Evolutionary conservation across 441 rosid species (phyloP).

Genomic region (Adansonia grandidieri): DNA sequence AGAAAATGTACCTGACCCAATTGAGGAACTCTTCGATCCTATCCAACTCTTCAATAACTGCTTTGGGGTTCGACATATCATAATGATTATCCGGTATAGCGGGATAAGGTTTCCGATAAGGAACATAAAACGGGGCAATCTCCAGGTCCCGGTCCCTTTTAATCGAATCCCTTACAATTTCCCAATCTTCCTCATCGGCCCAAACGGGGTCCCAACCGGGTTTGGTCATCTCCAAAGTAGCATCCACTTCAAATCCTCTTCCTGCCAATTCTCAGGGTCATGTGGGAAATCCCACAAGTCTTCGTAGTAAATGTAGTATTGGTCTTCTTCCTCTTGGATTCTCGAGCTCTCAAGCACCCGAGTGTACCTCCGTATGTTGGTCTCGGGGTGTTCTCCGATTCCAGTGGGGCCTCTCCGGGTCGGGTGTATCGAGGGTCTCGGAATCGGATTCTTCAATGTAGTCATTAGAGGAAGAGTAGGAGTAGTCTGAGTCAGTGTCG

Average conservation of each 20-base stretch:
- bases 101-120: conserved; percentile 80
- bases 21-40: conserved; percentile 84
- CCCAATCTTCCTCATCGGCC: conserved; percentile 78
- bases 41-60: conserved; percentile 82
- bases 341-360: conserved; percentile 44
- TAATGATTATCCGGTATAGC: conserved; percentile 63
- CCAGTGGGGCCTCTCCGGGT: conserved; percentile 50
- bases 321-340: conserved; percentile 54
- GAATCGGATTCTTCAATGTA: conserved; percentile 34
- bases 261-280: conserved; percentile 80
- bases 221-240: conserved; percentile 55
- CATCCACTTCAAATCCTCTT: conserved; percentile 75
- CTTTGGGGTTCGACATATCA: conserved; percentile 65
- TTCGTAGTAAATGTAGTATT: conserved; percentile 35
- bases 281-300: conserved; percentile 67
- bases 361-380: conserved; percentile 51
- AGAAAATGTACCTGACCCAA: conserved; percentile 94
- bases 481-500: conserved; percentile 52
- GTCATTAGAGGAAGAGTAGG: conserved; percentile 45
- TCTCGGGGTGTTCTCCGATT: conserved; percentile 48
- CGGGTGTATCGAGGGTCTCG: conserved; percentile 38
- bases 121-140: conserved; percentile 82
- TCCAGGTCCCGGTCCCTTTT: conserved; percentile 62
- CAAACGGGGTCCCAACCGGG: conserved; percentile 90
- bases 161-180: conserved; percentile 51